phyloP scores from a whole-genome alignment of 176 grass and related monocot genomes.

The Musa troglodytarum region DNA sequence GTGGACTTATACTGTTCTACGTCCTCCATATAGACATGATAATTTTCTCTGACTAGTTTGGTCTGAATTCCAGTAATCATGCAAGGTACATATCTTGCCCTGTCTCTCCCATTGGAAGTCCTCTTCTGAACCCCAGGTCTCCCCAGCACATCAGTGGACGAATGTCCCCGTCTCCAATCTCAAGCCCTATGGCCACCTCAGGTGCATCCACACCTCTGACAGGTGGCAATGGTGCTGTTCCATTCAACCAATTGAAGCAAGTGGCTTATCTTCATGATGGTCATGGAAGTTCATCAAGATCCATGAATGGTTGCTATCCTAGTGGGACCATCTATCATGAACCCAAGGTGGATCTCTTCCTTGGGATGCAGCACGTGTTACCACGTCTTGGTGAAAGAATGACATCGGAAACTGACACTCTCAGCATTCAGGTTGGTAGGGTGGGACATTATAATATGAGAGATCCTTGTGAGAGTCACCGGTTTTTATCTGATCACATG shows the following conservation, averaged over 20 bases:
- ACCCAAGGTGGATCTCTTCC: conserved; percentile 28
- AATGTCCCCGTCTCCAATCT: conserved; percentile 90
- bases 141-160: conserved; percentile 56
- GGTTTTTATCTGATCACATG: conserved; percentile 29
- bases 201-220: conserved; percentile 82
- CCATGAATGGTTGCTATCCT: conserved; percentile 6
- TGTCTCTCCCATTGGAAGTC: conserved; percentile 88
- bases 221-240: conserved; percentile 65
- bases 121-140: conserved; percentile 70
- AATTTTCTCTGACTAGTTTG: not conserved
- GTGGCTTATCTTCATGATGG: conserved; percentile 50
- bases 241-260: conserved; percentile 53
- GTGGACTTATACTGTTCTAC: too few relatives aligned
- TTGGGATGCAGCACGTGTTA: conserved; percentile 38
- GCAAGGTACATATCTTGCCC: conserved; percentile 86
- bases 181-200: conserved; percentile 82
- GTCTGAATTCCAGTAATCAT: conserved; percentile 45
- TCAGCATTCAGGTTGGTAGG: conserved; percentile 61
- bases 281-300: conserved; percentile 20
- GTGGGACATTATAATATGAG: conserved; percentile 37
- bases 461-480: conserved; percentile 42
- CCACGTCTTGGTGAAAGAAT: conserved; percentile 43
- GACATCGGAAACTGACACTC: conserved; percentile 52
- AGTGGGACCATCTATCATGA: not conserved
- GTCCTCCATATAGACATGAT: not conserved